Evolutionary conservation across 2,329 filamentous ascomycete species (phyloP).

Genomic region (Trichoderma citrinoviride): DNA sequence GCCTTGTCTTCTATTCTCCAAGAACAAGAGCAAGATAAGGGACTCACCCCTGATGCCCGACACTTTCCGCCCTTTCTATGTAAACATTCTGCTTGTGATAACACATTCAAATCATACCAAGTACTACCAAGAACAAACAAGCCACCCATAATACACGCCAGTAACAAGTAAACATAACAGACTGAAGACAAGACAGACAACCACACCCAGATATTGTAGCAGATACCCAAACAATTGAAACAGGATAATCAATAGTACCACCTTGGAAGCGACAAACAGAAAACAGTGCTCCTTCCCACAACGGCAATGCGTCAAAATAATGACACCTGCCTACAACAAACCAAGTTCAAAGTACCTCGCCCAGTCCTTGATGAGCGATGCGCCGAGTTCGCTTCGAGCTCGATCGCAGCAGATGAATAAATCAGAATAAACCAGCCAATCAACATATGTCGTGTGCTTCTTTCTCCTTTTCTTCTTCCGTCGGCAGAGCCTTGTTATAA

Average conservation of each 20-base stretch:
- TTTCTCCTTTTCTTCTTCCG: neutral
- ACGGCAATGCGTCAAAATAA: neutral
- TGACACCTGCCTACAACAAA: neutral
- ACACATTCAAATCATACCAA: neutral
- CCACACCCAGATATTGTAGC: neutral
- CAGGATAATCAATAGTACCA: neutral
- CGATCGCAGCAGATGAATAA: neutral
- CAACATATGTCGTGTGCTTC: neutral
- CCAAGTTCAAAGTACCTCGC: neutral
- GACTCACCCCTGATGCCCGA: neutral
- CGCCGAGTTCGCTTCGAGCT: neutral
- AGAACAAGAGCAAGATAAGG: neutral
- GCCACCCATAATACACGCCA: neutral
- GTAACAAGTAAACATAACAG: neutral
- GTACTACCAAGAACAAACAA: neutral
- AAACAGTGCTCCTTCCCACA: slow-evolving; percentile 4
- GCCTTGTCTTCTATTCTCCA: neutral
- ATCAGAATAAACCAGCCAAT: neutral
- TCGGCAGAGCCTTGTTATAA: too few relatives aligned
- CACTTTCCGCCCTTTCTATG: neutral
- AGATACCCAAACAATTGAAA: neutral
- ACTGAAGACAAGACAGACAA: neutral
- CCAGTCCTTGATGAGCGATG: neutral
- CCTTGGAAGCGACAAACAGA: neutral
- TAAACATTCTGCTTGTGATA: neutral